phyloP scores from a whole-genome alignment of 1,139 yeast species.

The Candida anutae region DNA sequence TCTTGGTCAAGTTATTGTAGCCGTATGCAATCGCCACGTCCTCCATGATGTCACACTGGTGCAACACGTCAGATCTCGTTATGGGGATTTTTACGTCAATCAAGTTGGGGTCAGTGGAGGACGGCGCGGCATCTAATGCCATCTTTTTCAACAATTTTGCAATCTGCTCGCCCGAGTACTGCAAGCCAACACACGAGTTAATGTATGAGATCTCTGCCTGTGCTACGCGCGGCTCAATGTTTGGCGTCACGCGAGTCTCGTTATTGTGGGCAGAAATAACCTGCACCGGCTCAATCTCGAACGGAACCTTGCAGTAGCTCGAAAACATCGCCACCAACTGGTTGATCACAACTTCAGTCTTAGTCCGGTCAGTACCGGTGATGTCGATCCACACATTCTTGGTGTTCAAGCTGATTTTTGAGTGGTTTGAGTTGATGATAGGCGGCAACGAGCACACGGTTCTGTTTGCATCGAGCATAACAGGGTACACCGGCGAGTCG shows the following conservation, averaged over 20 bases:
- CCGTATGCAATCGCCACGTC: conserved; percentile 98
- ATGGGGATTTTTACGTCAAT: conserved; percentile 77
- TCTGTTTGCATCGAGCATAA: conserved; percentile 71
- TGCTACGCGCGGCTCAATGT: conserved; percentile 57
- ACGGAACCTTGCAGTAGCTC: conserved; percentile 69
- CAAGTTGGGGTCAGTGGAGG: conserved; percentile 39
- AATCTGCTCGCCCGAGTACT: conserved; percentile 62
- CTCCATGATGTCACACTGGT: conserved; percentile 98
- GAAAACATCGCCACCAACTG: conserved; percentile 95
- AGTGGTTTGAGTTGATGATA: conserved; percentile 85
- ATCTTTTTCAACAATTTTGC: conserved; percentile 64
- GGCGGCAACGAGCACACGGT: conserved; percentile 93
- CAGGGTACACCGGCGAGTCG: conserved; percentile 87
- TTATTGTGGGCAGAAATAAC: conserved; percentile 78
- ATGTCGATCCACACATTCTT: conserved; percentile 86
- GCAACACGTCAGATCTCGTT: conserved; percentile 92
- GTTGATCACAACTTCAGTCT: conserved; percentile 84
- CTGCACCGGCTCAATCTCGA: conserved; percentile 82
- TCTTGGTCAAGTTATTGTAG: conserved; percentile 76
- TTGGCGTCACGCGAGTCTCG: conserved; percentile 72
- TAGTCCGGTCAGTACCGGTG: conserved; percentile 93
- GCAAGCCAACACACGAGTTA: conserved; percentile 84
- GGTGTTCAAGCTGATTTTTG: conserved; percentile 81
- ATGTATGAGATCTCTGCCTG: conserved; percentile 78
- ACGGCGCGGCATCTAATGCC: conserved; percentile 64